Conservation (phyloP, 306 rosid species). For the Parietaria judaica region DNA sequence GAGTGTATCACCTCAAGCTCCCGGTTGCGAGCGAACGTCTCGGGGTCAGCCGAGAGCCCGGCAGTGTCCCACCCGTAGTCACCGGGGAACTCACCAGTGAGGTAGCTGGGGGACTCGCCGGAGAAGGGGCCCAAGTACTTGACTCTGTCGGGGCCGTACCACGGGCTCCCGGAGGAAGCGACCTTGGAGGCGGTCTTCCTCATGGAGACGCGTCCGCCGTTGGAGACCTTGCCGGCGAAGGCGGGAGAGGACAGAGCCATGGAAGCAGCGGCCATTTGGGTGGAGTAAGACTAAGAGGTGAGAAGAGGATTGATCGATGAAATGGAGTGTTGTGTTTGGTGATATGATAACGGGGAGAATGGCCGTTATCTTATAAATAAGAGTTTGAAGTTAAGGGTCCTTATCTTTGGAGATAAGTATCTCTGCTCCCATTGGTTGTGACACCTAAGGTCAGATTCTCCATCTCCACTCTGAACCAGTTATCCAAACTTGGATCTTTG, state of each 20-base stretch:
- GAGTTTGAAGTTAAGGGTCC: neutral
- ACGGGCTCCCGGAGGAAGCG: slow-evolving; percentile 56
- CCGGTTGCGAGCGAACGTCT: slow-evolving; percentile 69
- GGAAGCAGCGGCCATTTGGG: slow-evolving; percentile 57
- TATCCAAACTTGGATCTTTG: too few species aligned
- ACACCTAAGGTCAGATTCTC: too few species aligned
- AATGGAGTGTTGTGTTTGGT: neutral
- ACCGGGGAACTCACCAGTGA: slow-evolving; percentile 63
- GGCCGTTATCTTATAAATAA: neutral
- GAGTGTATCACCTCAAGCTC: slow-evolving; percentile 76
- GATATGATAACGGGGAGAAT: neutral
- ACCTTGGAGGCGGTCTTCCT: slow-evolving; percentile 34
- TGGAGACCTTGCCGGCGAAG: slow-evolving; percentile 40
- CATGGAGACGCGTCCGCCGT: slow-evolving; percentile 38
- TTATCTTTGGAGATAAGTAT: slow-evolving; percentile 4
- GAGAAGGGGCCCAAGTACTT: slow-evolving; percentile 87
- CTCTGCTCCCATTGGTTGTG: slow-evolving; percentile 19
- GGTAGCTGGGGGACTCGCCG: slow-evolving; percentile 64
- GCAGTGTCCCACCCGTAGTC: slow-evolving; percentile 90
- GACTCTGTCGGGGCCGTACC: slow-evolving; percentile 81
- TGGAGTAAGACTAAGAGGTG: neutral
- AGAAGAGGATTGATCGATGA: too few species aligned
- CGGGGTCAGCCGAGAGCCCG: slow-evolving; percentile 75
- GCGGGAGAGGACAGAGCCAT: slow-evolving; percentile 70
- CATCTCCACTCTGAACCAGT: too few species aligned